These are phyloP conservation scores for Aphanomyces euteiches DNA, from an alignment of 352 stramenopile genomes.

Conservation along the genomic window DNA sequence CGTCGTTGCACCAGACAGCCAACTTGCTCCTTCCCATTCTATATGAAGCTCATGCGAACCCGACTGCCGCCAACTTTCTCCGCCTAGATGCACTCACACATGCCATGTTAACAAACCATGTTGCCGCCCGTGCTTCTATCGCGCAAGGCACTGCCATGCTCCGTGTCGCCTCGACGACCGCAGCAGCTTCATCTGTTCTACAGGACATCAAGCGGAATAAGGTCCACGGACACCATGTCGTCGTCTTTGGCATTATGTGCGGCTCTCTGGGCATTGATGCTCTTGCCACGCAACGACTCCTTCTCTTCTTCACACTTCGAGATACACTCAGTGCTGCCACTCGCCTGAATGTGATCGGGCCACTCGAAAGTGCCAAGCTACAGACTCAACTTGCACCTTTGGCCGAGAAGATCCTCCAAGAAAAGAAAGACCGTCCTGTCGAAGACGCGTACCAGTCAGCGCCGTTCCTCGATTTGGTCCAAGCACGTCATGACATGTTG, in stretches of 20 bases:
- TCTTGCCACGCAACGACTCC: conserved; percentile 63
- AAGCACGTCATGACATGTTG: conserved; percentile 81
- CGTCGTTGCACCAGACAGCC: conserved; percentile 63
- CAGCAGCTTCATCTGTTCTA: conserved; percentile 1
- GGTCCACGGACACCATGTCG: conserved; percentile 54
- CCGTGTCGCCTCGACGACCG: conserved; percentile 57
- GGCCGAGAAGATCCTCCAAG: conserved; percentile 53
- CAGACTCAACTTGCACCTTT: conserved; percentile 53
- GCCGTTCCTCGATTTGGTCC: conserved; percentile 72
- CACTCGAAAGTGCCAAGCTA: conserved; percentile 61
- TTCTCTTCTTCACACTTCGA: conserved; percentile 68
- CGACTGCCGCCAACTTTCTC: conserved; percentile 43
- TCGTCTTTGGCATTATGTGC: conserved; percentile 67
- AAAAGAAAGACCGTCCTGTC: conserved; percentile 62
- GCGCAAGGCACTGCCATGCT: conserved; percentile 66
- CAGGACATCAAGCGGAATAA: conserved; percentile 32
- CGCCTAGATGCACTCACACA: conserved; percentile 48
- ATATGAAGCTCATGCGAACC: conserved; percentile 41
- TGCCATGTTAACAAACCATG: conserved; percentile 73
- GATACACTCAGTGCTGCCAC: conserved; percentile 74
- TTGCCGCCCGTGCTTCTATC: conserved; percentile 70
- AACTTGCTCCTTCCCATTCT: conserved; percentile 74
- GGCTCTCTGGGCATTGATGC: conserved; percentile 46
- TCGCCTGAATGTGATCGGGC: conserved; percentile 72
- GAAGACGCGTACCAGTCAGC: conserved; percentile 72